Percentiles rank a stretch among this genome's conserved stretches.
Evolutionary conservation across 257 asterid species (phyloP).

Genomic region (Linaria vulgaris): DNA sequence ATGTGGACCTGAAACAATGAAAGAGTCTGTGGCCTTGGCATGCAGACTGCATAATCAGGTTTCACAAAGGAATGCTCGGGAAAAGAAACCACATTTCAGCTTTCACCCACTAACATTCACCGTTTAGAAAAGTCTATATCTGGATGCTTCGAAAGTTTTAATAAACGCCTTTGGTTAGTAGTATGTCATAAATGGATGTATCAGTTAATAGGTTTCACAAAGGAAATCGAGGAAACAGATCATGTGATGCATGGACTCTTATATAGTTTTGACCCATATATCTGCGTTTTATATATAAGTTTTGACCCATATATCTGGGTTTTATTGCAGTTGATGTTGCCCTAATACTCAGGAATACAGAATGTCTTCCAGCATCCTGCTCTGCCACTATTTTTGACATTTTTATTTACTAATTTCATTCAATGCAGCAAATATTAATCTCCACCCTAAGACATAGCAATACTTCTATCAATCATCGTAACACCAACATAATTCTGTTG

Average conservation of each 20-base stretch:
- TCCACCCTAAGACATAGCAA: no score
- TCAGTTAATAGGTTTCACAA: background rate
- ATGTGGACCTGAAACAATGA: conserved; percentile 80
- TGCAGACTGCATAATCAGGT: conserved; percentile 42
- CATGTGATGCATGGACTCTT: background rate
- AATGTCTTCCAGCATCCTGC: background rate
- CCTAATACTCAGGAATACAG: background rate
- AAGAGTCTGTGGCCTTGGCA: conserved; percentile 58
- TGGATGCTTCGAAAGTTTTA: no score
- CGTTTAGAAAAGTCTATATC: conserved; percentile 30
- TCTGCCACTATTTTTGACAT: background rate
- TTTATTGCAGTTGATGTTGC: background rate
- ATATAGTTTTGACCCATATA: background rate
- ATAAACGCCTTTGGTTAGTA: no score
- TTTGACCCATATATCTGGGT: no score
- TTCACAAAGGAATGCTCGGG: conserved; percentile 30
- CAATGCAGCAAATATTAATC: no score
- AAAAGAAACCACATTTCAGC: conserved; percentile 43
- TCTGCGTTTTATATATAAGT: background rate
- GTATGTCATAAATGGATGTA: no score
- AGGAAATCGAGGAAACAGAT: background rate
- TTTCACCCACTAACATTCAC: conserved; percentile 80
- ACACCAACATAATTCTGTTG: no score
- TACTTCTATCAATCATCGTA: no score
- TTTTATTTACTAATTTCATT: no score